Base-by-base conservation (phyloP, 2,329 filamentous ascomycete species). In the Penicillium expansum region DNA sequence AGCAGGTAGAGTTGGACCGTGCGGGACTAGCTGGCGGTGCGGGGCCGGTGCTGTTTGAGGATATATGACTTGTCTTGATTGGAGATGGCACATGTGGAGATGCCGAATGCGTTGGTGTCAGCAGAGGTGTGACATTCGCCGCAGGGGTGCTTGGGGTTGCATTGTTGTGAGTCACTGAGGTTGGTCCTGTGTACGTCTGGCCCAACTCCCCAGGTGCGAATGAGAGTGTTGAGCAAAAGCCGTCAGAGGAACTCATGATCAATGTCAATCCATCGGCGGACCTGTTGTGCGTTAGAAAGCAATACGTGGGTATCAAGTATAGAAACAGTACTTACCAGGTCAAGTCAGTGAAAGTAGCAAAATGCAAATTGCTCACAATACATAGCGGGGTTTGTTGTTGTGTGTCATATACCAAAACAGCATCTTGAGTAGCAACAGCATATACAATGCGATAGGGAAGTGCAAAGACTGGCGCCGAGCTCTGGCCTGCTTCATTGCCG, bases 201-300 rank as follows among this genome's bases (percentile, higher is more conserved):
- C 94, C 94, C 1, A 99, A 79, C 73, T 99, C 94, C 9, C 91
- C 90, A 2, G 89, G 80, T 1, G 84, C 76, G 70, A 99, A 99
- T 0, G 92, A 89, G 6, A 99, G 80, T 0, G 90, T 89, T 0
- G 94, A 99, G 73, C 94, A 99, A 78, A 97, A 99, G 0, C 94
- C 94, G 73, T 99, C 94, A 0, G 94, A 97, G 0, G 94, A 99
- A n/a, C 92, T 94, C 78, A 99, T 95, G 48, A 99, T 81, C 22
- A 99, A 79, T 1, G 88, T 92, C 41, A 85, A 80, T 13, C 89
- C 89, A 73, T 92, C 89, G 61, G 82, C 86, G 1, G 89, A 89
- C 88, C 88, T 90, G 60, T 37, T 13, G 6, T n/a, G 30, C 75
- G 67, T 33, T 58, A 60, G 64, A 73, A 56, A 70, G 32, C 38